Conservation (phyloP, 495 filamentous ascomycete species). For the Emericellopsis terricola region DNA sequence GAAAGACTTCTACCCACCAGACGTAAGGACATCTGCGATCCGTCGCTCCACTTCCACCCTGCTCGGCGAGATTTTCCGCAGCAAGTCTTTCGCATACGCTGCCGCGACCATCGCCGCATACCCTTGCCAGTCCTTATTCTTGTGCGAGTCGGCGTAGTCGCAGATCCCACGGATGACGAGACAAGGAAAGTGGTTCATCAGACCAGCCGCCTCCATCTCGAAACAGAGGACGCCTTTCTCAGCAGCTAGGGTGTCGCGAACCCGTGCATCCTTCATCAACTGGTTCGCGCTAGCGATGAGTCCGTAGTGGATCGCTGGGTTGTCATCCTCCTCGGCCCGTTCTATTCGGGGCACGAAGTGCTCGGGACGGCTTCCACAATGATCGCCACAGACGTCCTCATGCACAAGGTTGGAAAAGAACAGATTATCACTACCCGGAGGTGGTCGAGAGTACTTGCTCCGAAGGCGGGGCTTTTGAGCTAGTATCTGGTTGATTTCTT, state of each 20-base stretch:
- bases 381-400: neutral
- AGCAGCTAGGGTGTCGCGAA: conserved; percentile 1
- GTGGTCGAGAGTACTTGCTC: conserved; percentile 8
- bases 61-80: neutral
- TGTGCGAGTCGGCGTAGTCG: neutral
- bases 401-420: conserved; percentile 11
- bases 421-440: conserved; percentile 11
- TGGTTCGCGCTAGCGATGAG: neutral
- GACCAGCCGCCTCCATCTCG: conserved; percentile 1
- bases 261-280: neutral
- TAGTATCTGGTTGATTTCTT: neutral
- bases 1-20: neutral
- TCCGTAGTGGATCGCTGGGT: conserved; percentile 1
- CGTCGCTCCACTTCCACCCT: neutral
- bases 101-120: neutral
- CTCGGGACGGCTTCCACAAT: conserved; percentile 2
- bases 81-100: conserved; percentile 1
- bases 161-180: neutral
- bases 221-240: conserved; percentile 5
- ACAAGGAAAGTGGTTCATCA: neutral
- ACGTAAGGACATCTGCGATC: neutral
- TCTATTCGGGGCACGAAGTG: neutral
- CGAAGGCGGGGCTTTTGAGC: conserved; percentile 5
- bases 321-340: conserved; percentile 2
- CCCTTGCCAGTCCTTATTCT: neutral